Base-by-base conservation (phyloP, 2,329 filamentous ascomycete species). In the Fusarium virguliforme region DNA sequence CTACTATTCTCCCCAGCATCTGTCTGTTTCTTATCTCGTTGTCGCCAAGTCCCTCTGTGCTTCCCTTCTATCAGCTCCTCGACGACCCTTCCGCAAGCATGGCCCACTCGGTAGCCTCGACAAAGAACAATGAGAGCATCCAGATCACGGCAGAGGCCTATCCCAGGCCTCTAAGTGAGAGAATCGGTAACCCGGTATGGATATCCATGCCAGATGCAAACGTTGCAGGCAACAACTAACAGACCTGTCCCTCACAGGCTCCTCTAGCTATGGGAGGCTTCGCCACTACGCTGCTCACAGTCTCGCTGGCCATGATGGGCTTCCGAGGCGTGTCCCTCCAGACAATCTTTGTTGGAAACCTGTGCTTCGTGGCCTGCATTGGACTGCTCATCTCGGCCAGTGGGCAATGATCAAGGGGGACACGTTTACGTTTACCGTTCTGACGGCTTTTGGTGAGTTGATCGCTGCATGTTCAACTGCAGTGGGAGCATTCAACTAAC, bases 231-330 rank as follows among this genome's bases (percentile, higher is more conserved):
- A 46, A 22, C 26, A 46, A 34, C 61, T 66, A n/a, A 66, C 28
- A 15, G 3, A 13, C 32, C 12, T 15, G 22, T 8, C 8, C 8
- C 9, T 6, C 18, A 9, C 30, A 68, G 65, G 63, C 58, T 10
- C 66, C 76, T 15, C 59, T 77, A 8, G 75, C 74, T 5, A 77
- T 77, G 74, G 76, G 74, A 18, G 73, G 73, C 1, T 77, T 77
- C 51, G 75, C 75, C 4, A 76, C 74, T 7, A 75, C 76, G 1
- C 40, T 78, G 1, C 62, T 74, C 6, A 68, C 65, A 7, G 62
- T 77, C 4, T 78, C 74, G 1, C 51, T 78, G 24, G 66, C 73
- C 0, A 73, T 78, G 73, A 77, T 78, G 75, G 71, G 68, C 13
- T 73, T 75, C 48, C 70, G 76, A 15, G 76, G 70, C 1, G 72